These are phyloP conservation scores for Medicago arabica DNA, from an alignment of 306 rosid species.

Conservation along the genomic window DNA sequence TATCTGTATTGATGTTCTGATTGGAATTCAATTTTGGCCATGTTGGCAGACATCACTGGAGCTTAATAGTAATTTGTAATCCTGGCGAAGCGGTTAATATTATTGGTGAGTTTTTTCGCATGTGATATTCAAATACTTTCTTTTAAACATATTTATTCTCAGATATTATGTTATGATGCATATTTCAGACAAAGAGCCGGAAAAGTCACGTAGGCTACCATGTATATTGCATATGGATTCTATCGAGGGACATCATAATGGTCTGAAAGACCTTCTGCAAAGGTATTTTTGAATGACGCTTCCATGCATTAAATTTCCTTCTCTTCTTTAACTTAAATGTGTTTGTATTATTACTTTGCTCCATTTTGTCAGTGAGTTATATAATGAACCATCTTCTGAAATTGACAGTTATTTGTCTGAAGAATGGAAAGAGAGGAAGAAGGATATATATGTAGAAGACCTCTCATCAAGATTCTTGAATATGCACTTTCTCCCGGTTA, in stretches of 20 bases:
- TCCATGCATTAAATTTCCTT: not conserved
- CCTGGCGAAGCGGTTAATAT: conserved; percentile 70
- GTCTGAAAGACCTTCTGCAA: conserved; percentile 85
- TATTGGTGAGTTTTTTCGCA: conserved; percentile 55
- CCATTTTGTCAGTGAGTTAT: too few species aligned
- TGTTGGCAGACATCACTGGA: conserved; percentile 80
- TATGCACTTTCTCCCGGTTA: conserved; percentile 68
- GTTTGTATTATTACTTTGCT: too few species aligned
- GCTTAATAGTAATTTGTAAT: conserved; percentile 79
- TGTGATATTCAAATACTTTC: conserved; percentile 1
- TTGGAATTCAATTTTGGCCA: conserved; percentile 38
- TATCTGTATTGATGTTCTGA: conserved; percentile 38
- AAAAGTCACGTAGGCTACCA: conserved; percentile 61
- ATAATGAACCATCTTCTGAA: conserved; percentile 21
- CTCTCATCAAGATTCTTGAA: conserved; percentile 62
- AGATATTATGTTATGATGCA: conserved; percentile 11
- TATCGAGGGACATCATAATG: conserved; percentile 79
- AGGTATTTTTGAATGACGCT: conserved; percentile 57
- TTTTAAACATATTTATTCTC: conserved; percentile 30
- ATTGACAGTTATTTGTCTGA: conserved; percentile 76
- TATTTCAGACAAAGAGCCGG: conserved; percentile 63
- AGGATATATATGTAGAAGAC: conserved; percentile 53
- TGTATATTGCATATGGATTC: conserved; percentile 97
- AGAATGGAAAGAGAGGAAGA: conserved; percentile 84
- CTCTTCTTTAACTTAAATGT: not conserved